These are phyloP conservation scores for Barnettozyma pratensis DNA, from an alignment of 805 yeast genomes.

Conservation along the genomic window DNA sequence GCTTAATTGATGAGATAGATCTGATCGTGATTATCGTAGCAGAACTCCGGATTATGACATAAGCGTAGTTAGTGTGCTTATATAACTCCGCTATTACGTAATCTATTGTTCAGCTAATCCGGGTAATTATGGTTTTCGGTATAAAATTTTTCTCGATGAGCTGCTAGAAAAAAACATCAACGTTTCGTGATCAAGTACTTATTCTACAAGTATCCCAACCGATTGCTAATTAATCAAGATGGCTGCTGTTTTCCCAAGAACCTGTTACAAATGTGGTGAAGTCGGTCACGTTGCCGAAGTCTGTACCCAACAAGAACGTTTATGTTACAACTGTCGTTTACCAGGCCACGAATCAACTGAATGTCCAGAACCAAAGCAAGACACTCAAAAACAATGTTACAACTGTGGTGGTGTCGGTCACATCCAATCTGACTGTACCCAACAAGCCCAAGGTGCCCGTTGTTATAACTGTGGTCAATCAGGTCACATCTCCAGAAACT, in stretches of 20 bases:
- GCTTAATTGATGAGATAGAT: no score
- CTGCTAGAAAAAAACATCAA: no score
- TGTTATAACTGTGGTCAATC: constrained; percentile 76
- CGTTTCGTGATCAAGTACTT: no score
- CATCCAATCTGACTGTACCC: constrained; percentile 75
- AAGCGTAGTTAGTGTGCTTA: no score
- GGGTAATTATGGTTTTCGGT: no score
- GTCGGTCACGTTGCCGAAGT: constrained; percentile 87
- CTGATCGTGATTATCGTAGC: no score
- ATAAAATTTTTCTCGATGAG: no score
- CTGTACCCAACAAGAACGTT: constrained; percentile 78
- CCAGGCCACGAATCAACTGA: constrained; percentile 88
- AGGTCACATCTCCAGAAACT: constrained; percentile 81
- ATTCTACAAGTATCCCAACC: neutral
- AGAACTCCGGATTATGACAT: no score
- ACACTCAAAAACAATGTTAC: constrained; percentile 84
- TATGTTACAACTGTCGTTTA: constrained; percentile 89
- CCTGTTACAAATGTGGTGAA: constrained; percentile 90
- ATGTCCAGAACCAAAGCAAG: constrained; percentile 85
- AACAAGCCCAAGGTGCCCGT: constrained; percentile 51
- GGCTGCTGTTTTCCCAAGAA: constrained; percentile 51
- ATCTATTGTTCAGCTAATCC: no score
- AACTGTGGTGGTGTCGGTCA: constrained; percentile 91
- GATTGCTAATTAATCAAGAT: constrained; percentile 8
- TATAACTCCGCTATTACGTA: no score